Conservation (phyloP, 176 grass and related monocot species). For the Cenchrus purpureus region DNA sequence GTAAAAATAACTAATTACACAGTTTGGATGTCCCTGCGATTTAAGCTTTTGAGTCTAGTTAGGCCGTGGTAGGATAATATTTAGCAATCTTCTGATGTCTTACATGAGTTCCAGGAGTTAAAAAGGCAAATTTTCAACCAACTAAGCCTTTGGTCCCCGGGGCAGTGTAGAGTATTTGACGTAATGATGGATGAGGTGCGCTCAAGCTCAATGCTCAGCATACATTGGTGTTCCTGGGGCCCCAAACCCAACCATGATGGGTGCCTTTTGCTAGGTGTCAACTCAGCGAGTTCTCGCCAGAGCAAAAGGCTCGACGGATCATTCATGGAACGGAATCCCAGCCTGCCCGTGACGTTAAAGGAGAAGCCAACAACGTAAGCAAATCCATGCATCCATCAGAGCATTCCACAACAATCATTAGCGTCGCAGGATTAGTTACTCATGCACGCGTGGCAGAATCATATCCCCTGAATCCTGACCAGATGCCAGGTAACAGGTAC, state of each 20-base stretch:
- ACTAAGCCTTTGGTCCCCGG: background rate
- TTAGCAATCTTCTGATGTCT: no score
- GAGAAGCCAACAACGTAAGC: background rate
- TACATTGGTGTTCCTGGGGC: background rate
- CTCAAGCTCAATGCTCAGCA: slow-evolving; percentile 4
- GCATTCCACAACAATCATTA: background rate
- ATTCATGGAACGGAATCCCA: background rate
- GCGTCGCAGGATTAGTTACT: background rate
- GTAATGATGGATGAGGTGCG: slow-evolving; percentile 29
- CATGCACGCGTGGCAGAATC: background rate
- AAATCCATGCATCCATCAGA: slow-evolving; percentile 22
- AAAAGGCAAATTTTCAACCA: no score
- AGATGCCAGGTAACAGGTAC: background rate
- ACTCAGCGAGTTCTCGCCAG: background rate
- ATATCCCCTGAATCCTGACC: background rate
- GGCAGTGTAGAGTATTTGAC: background rate
- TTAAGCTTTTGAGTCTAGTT: no score
- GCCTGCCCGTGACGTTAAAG: slow-evolving; percentile 25
- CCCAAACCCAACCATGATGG: background rate
- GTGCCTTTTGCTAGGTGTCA: slow-evolving; percentile 18
- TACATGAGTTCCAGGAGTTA: no score
- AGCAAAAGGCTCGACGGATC: background rate
- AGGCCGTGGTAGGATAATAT: no score
- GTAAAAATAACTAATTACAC: no score
- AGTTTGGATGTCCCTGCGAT: no score